Evolutionary conservation across 1,284 basidiomycete genomes (phyloP), one percentile per base, ranked within the genome.

Genomic region (Dichomitus squalens): DNA sequence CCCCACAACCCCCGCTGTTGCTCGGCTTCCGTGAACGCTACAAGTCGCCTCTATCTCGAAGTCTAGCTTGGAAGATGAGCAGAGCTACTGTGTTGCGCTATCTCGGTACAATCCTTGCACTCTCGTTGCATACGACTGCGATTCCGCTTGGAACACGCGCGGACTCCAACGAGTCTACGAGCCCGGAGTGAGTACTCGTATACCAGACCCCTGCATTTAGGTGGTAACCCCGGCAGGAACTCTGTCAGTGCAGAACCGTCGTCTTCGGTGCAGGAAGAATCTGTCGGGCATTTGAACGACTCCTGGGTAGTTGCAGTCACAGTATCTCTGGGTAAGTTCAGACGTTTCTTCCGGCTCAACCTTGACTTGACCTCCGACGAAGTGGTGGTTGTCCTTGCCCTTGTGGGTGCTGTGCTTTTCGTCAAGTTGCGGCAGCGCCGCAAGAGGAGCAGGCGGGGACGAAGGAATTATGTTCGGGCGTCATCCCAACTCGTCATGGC

Each of bases 341-440:
- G 2, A 8, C 21, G 33, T 21, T 12, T 38, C 12, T 18, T n/a
- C 40, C 11, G 20, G 18, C 8, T 4, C 16, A n/a, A 27, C 44
- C 18, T 33, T 16, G 27, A 18, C 31, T n/a, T 27, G 16, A 41
- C 27, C 20, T 46, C 20, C 16, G 53, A 55, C 53, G 7, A 39
- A 47, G 44, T 47, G 44, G 29, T 61, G 21, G 25, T 64, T 14
- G 47, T 64, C 14, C 14, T 49, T 35, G 36, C 38, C 11, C 53
- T 64, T 14, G 55, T 53, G 14, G 53, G 18, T 9, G 44, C 53
- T 0, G 52, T 64, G 18, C 6, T 61, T 23, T 12, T 58, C 44
- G 33, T 64, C 36, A 64, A 64, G 48, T 49, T 55, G 55, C 54
- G 62, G 9, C 62, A 64, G 43, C 47, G 57, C 20, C 57, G 48